These are phyloP conservation scores for Omphalotus guepiniiformis DNA, from an alignment of 768 basidiomycete species.

Conservation along the genomic window DNA sequence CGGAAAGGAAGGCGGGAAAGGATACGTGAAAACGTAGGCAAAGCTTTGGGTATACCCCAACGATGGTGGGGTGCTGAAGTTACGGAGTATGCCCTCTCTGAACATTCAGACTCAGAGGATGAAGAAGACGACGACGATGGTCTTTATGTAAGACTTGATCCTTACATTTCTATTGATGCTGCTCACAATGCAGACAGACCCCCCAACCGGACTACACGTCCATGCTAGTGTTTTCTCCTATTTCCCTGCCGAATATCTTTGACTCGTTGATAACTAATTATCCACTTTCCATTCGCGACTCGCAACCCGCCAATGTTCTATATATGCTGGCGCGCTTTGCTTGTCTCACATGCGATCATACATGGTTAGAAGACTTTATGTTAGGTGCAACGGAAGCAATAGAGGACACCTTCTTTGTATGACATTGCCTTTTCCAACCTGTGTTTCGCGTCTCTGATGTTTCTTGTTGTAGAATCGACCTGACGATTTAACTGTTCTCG, in stretches of 20 bases:
- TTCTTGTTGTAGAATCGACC: slow-evolving; percentile 55
- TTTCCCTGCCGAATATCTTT: slow-evolving; percentile 71
- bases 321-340: slow-evolving; percentile 93
- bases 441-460: not conserved
- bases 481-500: slow-evolving; percentile 80
- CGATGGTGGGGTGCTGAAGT: slow-evolving; percentile 62
- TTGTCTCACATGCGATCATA: slow-evolving; percentile 83
- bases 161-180: slow-evolving; percentile 2
- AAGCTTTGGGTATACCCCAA: slow-evolving; percentile 49
- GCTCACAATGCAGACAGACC: slow-evolving; percentile 42
- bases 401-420: slow-evolving; percentile 88
- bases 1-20: slow-evolving; percentile 48
- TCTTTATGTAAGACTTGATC: slow-evolving; percentile 37
- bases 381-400: slow-evolving; percentile 89
- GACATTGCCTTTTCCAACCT: slow-evolving; percentile 26
- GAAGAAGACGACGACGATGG: slow-evolving; percentile 48
- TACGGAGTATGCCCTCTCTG: slow-evolving; percentile 23
- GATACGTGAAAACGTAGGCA: slow-evolving; percentile 56
- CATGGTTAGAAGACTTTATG: slow-evolving; percentile 90
- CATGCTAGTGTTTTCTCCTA: slow-evolving; percentile 92
- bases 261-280: slow-evolving; percentile 78
- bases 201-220: slow-evolving; percentile 72
- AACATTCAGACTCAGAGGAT: slow-evolving; percentile 37
- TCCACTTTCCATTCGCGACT: slow-evolving; percentile 63
- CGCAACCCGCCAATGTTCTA: slow-evolving; percentile 86